Evolutionary conservation across 2,329 filamentous ascomycete species (phyloP).

Genomic region (Fusarium dimerum): DNA sequence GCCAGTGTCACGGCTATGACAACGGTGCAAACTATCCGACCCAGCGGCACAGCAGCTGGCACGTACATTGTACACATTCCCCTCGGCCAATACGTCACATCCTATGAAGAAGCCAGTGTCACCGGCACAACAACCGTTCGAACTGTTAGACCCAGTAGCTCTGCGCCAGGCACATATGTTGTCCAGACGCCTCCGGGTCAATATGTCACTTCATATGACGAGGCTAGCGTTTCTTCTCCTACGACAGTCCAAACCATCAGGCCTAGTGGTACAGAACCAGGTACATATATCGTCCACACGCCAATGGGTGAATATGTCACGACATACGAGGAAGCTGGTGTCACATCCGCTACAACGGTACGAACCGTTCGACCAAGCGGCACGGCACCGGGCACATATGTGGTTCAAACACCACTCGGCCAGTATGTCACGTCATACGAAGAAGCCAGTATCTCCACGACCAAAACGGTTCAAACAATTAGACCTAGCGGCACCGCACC

Average conservation of each 20-base stretch:
- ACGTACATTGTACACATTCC: slow-evolving; percentile 4
- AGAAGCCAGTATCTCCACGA: neutral
- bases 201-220: too few species aligned
- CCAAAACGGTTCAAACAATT: neutral
- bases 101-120: too few species aligned
- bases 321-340: neutral
- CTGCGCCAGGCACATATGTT: slow-evolving; percentile 10
- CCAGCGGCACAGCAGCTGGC: neutral
- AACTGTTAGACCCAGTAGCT: neutral
- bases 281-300: slow-evolving; percentile 11
- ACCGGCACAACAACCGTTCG: neutral
- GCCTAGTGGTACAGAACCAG: slow-evolving; percentile 3
- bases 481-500: neutral
- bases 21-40: too few species aligned
- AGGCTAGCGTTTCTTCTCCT: neutral
- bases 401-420: slow-evolving; percentile 3
- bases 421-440: neutral
- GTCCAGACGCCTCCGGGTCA: neutral
- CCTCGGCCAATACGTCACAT: neutral
- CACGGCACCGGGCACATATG: neutral
- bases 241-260: neutral
- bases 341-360: neutral
- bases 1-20: too few species aligned
- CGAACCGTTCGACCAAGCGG: neutral
- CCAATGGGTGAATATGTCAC: neutral